These are phyloP conservation scores for Penicillium coprophilum DNA, from an alignment of 495 filamentous ascomycete genomes.

Conservation along the genomic window DNA sequence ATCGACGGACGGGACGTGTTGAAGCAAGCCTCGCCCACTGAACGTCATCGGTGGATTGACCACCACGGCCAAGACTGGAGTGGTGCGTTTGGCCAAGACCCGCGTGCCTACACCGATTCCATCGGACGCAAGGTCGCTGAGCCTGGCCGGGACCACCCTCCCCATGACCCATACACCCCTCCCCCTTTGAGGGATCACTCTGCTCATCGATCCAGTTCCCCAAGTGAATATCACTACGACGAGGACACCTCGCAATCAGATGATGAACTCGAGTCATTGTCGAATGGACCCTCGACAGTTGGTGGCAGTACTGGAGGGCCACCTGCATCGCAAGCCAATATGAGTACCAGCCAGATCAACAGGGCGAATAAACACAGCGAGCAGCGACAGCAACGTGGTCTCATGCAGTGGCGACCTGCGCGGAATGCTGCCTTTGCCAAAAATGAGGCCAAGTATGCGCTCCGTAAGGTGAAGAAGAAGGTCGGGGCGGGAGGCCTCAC, in stretches of 20 bases:
- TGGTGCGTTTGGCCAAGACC: conserved; percentile 76
- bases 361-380: conserved; percentile 48
- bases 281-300: conserved; percentile 21
- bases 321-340: conserved; percentile 19
- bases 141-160: conserved; percentile 54
- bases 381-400: conserved; percentile 50
- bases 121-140: conserved; percentile 53
- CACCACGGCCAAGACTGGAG: conserved; percentile 84
- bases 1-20: conserved; percentile 77
- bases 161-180: conserved; percentile 57
- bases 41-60: conserved; percentile 74
- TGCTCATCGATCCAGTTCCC: not conserved
- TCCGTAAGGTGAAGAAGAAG: conserved; percentile 49
- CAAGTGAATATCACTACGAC: conserved; percentile 1
- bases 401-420: conserved; percentile 59
- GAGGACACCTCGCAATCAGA: conserved; percentile 14
- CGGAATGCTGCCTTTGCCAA: conserved; percentile 52
- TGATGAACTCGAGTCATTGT: conserved; percentile 16
- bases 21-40: conserved; percentile 62
- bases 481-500: conserved; percentile 46
- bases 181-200: conserved; percentile 43
- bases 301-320: conserved; percentile 10
- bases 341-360: conserved; percentile 25
- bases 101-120: conserved; percentile 53
- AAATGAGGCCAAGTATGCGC: conserved; percentile 50